phyloP scores from a whole-genome alignment of 352 stramenopile species.

The Globisporangium canariense region DNA sequence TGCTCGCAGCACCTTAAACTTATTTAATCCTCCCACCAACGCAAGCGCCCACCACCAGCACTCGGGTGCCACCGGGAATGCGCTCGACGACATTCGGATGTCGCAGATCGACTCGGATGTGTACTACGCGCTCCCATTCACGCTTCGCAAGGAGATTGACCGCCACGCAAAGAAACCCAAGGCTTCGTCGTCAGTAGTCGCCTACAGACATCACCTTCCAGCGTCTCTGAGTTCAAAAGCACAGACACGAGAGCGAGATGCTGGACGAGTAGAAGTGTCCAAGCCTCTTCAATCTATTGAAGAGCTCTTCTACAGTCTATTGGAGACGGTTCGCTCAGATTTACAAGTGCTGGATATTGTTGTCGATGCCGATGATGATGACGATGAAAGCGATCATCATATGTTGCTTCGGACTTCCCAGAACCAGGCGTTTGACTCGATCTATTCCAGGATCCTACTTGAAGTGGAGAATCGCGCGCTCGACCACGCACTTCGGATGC shows the following conservation, averaged over 20 bases:
- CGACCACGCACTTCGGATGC: conserved; percentile 58
- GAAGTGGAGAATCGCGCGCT: conserved; percentile 63
- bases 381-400: neutral
- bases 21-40: conserved; percentile 28
- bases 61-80: conserved; percentile 16
- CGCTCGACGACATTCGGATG: conserved; percentile 65
- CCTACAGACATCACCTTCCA: neutral
- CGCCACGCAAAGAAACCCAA: conserved; percentile 50
- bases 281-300: conserved; percentile 47
- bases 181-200: neutral
- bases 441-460: conserved; percentile 69
- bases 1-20: conserved; percentile 23
- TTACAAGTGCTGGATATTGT: conserved; percentile 19
- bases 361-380: neutral
- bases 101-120: conserved; percentile 81
- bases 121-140: conserved; percentile 63
- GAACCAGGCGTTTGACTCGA: conserved; percentile 52
- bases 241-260: conserved; percentile 9
- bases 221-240: conserved; percentile 5
- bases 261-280: neutral
- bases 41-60: neutral
- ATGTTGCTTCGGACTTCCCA: neutral
- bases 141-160: conserved; percentile 70
- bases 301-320: conserved; percentile 35
- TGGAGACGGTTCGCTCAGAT: conserved; percentile 7